These are phyloP conservation scores for Hygrocybe coccinea DNA, from an alignment of 768 basidiomycete genomes.

Conservation along the genomic window DNA sequence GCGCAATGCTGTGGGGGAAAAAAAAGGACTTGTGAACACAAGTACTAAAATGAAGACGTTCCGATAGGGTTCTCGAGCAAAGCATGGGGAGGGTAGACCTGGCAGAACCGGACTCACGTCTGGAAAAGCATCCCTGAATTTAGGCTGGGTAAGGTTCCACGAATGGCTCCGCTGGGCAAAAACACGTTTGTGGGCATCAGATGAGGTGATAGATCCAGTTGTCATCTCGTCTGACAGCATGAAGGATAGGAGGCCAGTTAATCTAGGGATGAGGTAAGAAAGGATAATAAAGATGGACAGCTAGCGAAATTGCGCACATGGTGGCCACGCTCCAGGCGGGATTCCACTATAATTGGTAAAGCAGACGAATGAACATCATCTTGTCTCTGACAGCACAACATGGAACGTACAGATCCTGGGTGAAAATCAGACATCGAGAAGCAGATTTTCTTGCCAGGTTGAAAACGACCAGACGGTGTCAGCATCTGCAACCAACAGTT, in stretches of 20 bases:
- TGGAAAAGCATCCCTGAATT: slow-evolving; percentile 85
- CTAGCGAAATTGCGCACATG: slow-evolving; percentile 53
- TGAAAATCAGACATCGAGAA: slow-evolving; percentile 98
- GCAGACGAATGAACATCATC: too few species aligned
- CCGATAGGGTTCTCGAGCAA: too few species aligned
- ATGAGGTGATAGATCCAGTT: slow-evolving; percentile 82
- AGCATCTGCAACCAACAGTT: slow-evolving; percentile 69
- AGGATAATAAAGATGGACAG: slow-evolving; percentile 3
- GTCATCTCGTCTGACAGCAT: slow-evolving; percentile 98
- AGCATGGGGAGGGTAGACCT: slow-evolving; percentile 6
- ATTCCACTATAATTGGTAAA: slow-evolving; percentile 65
- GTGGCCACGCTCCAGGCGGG: slow-evolving; percentile 94
- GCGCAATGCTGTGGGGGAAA: slow-evolving; percentile 57
- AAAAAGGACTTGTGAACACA: slow-evolving; percentile 5
- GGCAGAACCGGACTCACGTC: slow-evolving; percentile 49
- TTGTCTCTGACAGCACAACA: too few species aligned
- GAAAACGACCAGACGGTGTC: slow-evolving; percentile 86
- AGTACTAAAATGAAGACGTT: neutral
- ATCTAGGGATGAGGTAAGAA: slow-evolving; percentile 40
- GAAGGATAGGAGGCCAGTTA: slow-evolving; percentile 90
- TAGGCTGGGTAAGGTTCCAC: slow-evolving; percentile 76
- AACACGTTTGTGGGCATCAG: slow-evolving; percentile 68
- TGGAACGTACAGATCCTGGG: slow-evolving; percentile 70
- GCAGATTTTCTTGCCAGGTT: slow-evolving; percentile 92
- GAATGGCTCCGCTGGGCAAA: slow-evolving; percentile 78